Evolutionary conservation across 1,284 basidiomycete species (phyloP).

Genomic region (Puccinia horiana): DNA sequence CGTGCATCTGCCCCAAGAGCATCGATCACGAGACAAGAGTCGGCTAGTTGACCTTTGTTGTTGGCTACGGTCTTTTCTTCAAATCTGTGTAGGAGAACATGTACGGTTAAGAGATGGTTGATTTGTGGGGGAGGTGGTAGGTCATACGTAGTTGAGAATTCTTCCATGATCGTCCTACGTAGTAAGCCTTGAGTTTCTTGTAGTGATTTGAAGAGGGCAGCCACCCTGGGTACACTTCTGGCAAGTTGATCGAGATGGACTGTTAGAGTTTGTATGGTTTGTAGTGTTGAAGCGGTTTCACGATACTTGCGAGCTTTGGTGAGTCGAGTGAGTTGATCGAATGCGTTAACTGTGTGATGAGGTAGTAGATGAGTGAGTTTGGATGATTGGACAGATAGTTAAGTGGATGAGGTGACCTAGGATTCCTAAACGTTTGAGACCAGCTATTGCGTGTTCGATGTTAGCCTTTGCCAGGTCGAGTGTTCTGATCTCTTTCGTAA

Average conservation of each 20-base stretch:
- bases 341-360: slow-evolving; percentile 68
- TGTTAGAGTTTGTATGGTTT: slow-evolving; percentile 86
- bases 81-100: slow-evolving; percentile 32
- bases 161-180: slow-evolving; percentile 74
- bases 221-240: slow-evolving; percentile 72
- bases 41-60: slow-evolving; percentile 59
- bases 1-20: slow-evolving; percentile 80
- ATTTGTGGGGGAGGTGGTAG: neutral
- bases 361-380: neutral
- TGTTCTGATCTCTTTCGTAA: slow-evolving; percentile 94
- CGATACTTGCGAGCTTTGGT: slow-evolving; percentile 72
- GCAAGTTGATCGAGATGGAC: slow-evolving; percentile 71
- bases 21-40: slow-evolving; percentile 81
- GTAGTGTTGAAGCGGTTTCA: slow-evolving; percentile 67
- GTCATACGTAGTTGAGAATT: slow-evolving; percentile 84
- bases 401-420: too few relatives aligned
- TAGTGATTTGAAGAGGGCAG: slow-evolving; percentile 73
- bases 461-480: slow-evolving; percentile 94
- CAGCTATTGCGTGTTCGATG: slow-evolving; percentile 82
- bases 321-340: slow-evolving; percentile 76
- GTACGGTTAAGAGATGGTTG: neutral
- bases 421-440: slow-evolving; percentile 87
- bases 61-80: slow-evolving; percentile 45
- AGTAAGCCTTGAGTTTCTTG: slow-evolving; percentile 76
- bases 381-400: too few relatives aligned